Evolutionary conservation across 768 basidiomycete species (phyloP).

Genomic region (Lentinula sp.): DNA sequence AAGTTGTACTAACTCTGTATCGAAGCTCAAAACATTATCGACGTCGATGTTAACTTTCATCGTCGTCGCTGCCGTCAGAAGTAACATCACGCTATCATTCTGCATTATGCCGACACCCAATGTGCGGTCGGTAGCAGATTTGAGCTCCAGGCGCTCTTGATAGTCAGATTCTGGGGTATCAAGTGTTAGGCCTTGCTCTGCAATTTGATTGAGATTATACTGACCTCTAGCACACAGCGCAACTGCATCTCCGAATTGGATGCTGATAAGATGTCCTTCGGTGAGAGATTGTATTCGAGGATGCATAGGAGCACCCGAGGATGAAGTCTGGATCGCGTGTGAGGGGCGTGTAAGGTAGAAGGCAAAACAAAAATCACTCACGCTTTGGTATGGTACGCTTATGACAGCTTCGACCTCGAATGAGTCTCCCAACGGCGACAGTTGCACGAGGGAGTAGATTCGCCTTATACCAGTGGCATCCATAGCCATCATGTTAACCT

Average conservation of each 20-base stretch:
- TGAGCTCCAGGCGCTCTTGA: slow-evolving; percentile 67
- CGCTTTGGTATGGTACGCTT: slow-evolving; percentile 72
- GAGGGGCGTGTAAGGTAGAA: background rate
- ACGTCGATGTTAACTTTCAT: slow-evolving; percentile 59
- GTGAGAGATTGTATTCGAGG: slow-evolving; percentile 58
- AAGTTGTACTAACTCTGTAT: slow-evolving; percentile 47
- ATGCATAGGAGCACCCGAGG: slow-evolving; percentile 65
- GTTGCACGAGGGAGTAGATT: slow-evolving; percentile 55
- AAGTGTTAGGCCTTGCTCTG: background rate
- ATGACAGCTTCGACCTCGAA: slow-evolving; percentile 45
- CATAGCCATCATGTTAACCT: slow-evolving; percentile 29
- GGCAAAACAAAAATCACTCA: slow-evolving; percentile 26
- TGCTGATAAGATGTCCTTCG: slow-evolving; percentile 51
- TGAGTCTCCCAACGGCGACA: slow-evolving; percentile 33
- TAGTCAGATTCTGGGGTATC: slow-evolving; percentile 55
- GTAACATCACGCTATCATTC: slow-evolving; percentile 42
- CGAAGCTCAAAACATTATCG: slow-evolving; percentile 55
- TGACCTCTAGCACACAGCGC: slow-evolving; percentile 65
- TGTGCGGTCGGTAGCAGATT: slow-evolving; percentile 59
- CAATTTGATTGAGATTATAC: background rate
- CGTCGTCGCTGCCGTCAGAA: slow-evolving; percentile 65
- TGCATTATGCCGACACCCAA: slow-evolving; percentile 61
- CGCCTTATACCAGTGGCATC: slow-evolving; percentile 44
- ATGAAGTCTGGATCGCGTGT: slow-evolving; percentile 41
- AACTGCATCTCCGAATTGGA: slow-evolving; percentile 75